These are phyloP conservation scores for Smittium mucronatum DNA, from an alignment of 371 early-diverging fungal genomes.

Conservation along the genomic window DNA sequence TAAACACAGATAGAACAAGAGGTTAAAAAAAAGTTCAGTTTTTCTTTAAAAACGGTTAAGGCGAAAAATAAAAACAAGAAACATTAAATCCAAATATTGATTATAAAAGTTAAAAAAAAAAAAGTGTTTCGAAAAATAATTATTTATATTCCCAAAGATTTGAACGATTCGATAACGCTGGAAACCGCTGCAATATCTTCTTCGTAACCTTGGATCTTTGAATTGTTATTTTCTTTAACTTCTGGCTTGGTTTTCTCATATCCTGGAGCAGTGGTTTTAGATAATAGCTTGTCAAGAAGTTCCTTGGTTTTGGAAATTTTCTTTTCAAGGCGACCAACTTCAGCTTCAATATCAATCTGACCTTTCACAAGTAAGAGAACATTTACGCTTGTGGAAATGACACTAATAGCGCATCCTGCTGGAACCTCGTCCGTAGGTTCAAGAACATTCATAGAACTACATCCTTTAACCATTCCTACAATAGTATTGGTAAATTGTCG, in stretches of 20 bases:
- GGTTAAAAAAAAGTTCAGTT: no score
- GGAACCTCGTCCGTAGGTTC: constrained; percentile 39
- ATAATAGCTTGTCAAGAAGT: constrained; percentile 34
- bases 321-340: constrained; percentile 53
- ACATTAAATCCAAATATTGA: no score
- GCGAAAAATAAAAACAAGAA: no score
- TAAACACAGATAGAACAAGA: no score
- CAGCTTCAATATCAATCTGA: constrained; percentile 61
- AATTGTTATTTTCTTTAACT: not conserved
- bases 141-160: constrained; percentile 5
- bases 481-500: constrained; percentile 38
- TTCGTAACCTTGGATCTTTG: not conserved
- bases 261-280: constrained; percentile 32
- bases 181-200: not conserved
- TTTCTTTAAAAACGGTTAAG: no score
- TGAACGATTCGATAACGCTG: not conserved
- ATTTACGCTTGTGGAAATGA: constrained; percentile 42
- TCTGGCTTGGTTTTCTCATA: constrained; percentile 1
- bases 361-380: constrained; percentile 58
- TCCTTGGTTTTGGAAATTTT: constrained; percentile 47
- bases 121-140: no score
- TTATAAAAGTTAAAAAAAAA: no score
- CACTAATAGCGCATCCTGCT: constrained; percentile 54
- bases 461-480: constrained; percentile 56
- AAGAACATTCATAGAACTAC: constrained; percentile 44